Conservation (phyloP, 345 rosid species). For the Syzygium aromaticum region DNA sequence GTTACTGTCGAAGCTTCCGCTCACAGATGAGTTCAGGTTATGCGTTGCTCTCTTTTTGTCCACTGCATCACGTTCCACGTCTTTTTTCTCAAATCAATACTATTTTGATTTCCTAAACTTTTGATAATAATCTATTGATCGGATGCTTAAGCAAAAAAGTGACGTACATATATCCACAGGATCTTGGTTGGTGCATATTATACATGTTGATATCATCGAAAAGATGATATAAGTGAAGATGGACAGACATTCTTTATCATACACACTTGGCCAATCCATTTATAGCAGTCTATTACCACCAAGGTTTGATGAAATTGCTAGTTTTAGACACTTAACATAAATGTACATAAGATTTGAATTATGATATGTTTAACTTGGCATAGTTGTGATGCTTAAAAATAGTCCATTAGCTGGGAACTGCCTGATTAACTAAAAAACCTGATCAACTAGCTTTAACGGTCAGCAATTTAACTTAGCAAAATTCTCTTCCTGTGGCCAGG, state of each 20-base stretch:
- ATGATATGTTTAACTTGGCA: not conserved
- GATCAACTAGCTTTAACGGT: not conserved
- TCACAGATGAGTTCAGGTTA: slow-evolving; percentile 60
- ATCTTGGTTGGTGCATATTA: not conserved
- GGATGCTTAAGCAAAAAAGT: not conserved
- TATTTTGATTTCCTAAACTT: not conserved
- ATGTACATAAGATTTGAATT: no score
- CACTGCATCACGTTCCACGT: not conserved
- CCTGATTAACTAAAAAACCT: not conserved
- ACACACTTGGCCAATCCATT: not conserved
- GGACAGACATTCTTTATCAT: not conserved
- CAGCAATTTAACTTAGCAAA: not conserved
- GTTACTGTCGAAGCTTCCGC: slow-evolving; percentile 34
- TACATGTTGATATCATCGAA: not conserved
- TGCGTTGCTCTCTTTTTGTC: not conserved
- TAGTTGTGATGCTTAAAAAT: not conserved
- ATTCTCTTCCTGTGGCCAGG: slow-evolving; percentile 14
- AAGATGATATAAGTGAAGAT: not conserved
- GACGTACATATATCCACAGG: not conserved
- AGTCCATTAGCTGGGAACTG: not conserved
- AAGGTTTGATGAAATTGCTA: not conserved
- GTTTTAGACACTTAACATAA: not conserved
- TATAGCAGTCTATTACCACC: not conserved
- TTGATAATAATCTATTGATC: not conserved
- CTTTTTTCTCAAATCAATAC: not conserved